These are phyloP conservation scores for Phaeosphaeriaceae sp. DNA, from an alignment of 2,329 filamentous ascomycete species.

Conservation along the genomic window DNA sequence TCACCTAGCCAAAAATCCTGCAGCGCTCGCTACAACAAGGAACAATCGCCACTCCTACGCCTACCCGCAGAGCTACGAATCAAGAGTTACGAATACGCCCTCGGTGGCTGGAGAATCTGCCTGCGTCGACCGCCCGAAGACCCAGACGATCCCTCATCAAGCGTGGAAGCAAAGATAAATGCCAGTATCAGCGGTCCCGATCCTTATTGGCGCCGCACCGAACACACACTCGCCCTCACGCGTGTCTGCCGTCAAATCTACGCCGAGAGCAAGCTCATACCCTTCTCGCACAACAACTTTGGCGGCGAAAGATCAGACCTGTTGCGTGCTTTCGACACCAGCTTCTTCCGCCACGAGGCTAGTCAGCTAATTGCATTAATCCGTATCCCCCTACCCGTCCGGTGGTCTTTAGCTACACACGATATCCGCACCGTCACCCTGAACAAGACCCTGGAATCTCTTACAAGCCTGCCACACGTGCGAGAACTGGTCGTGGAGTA, in stretches of 20 bases:
- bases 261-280: not conserved
- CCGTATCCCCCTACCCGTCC: not conserved
- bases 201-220: not conserved
- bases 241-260: conserved; percentile 23
- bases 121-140: not conserved
- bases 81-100: conserved; percentile 5
- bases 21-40: conserved; percentile 1
- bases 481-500: too few species aligned
- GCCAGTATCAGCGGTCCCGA: too few species aligned
- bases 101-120: not conserved
- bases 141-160: not conserved
- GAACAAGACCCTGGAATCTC: too few species aligned
- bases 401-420: too few species aligned
- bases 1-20: not conserved
- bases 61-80: conserved; percentile 10
- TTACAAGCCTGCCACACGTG: too few species aligned
- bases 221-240: not conserved
- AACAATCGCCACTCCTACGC: conserved; percentile 5
- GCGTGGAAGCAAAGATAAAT: too few species aligned
- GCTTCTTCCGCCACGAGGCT: not conserved
- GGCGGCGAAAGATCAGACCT: not conserved
- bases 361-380: not conserved
- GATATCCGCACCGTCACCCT: too few species aligned
- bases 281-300: not conserved
- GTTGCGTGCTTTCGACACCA: not conserved